Conservation (phyloP, 441 rosid species). For the Pelargonium australe region DNA sequence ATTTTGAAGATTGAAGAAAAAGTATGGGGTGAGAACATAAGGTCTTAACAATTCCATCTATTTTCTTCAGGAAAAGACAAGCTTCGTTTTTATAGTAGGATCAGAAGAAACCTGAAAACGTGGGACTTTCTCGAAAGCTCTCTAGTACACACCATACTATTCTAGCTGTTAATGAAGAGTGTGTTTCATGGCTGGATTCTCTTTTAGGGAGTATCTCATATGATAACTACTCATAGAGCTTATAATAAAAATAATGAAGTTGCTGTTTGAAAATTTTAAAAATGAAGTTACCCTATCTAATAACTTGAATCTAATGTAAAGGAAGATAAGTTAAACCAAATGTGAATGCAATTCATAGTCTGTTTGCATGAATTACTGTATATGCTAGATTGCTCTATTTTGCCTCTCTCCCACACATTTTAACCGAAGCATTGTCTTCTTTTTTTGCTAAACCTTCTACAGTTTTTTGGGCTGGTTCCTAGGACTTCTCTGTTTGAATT, state of each 20-base stretch:
- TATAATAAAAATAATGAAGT: background rate
- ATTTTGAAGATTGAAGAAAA: background rate
- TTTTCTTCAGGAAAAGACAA: too few species aligned
- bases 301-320: too few species aligned
- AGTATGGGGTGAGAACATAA: background rate
- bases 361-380: background rate
- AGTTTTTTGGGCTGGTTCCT: conserved; percentile 42
- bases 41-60: background rate
- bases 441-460: conserved; percentile 19
- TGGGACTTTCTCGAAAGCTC: background rate
- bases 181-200: background rate
- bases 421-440: background rate
- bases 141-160: background rate
- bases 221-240: background rate
- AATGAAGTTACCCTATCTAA: too few species aligned
- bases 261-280: background rate
- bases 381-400: background rate
- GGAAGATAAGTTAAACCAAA: background rate
- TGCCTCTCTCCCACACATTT: background rate
- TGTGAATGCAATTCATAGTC: background rate
- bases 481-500: conserved; percentile 31
- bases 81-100: too few species aligned
- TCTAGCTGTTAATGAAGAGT: background rate
- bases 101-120: too few species aligned
- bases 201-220: conserved; percentile 8